phyloP scores from a whole-genome alignment of 305 asterid species.

The Solanum chacoense region DNA sequence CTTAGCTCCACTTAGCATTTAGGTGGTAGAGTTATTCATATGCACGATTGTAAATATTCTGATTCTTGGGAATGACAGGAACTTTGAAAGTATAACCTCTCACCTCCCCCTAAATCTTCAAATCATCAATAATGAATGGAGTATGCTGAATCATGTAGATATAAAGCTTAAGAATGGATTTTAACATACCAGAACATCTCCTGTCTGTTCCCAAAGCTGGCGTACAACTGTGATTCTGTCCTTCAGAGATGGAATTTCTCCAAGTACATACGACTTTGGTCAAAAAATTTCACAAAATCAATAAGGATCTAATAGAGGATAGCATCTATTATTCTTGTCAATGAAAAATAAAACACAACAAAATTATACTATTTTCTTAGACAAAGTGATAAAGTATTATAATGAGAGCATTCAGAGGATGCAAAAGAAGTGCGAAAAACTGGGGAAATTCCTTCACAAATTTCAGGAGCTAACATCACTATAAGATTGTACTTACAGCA shows the following conservation, averaged over 20 bases:
- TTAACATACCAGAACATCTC: constrained; percentile 63
- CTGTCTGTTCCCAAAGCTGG: constrained; percentile 92
- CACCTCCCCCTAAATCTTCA: not conserved
- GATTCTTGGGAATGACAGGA: not conserved
- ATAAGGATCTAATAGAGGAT: not conserved
- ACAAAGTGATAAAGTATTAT: not conserved
- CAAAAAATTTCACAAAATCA: not conserved
- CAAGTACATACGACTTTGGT: constrained; percentile 86
- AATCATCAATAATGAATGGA: not conserved
- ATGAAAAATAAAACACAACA: not conserved
- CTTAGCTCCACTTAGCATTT: not conserved
- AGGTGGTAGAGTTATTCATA: not conserved
- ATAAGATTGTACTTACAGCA: constrained; percentile 47
- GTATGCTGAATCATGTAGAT: not conserved
- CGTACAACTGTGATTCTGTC: constrained; percentile 89
- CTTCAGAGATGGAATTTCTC: constrained; percentile 82
- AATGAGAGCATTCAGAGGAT: not conserved
- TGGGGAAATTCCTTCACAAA: not conserved
- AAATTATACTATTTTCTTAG: not conserved
- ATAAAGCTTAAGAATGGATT: not conserved
- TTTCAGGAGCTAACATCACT: not conserved
- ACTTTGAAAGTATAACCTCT: not conserved
- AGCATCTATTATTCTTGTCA: not conserved
- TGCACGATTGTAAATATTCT: not conserved
- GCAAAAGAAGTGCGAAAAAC: not conserved